Conservation (phyloP, 805 yeast species). For the Pichia nanzhaoensis region DNA sequence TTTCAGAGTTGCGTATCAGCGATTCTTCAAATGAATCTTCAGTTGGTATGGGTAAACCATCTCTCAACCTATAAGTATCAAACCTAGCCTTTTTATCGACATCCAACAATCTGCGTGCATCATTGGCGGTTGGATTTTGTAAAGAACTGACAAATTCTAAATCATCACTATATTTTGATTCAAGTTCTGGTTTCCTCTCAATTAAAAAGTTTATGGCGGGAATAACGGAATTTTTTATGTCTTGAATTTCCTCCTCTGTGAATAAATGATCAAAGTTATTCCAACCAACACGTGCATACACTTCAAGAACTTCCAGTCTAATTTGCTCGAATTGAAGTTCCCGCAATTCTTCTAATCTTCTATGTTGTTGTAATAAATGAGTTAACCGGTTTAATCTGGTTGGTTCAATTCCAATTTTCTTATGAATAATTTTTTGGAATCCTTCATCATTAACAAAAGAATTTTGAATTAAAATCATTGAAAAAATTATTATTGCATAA, state of each 20-base stretch:
- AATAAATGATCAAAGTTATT: background rate
- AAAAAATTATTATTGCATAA: slow-evolving; percentile 22
- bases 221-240: background rate
- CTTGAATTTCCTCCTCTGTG: background rate
- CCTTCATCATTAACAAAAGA: slow-evolving; percentile 70
- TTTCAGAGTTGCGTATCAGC: no score
- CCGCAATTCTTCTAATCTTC: slow-evolving; percentile 20
- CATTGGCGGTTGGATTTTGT: no score
- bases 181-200: background rate
- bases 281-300: background rate
- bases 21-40: no score
- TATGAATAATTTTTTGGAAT: slow-evolving; percentile 48
- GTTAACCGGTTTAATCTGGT: slow-evolving; percentile 22
- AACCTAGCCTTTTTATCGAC: no score
- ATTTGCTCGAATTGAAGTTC: background rate
- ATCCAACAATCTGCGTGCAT: no score
- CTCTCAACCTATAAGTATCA: no score
- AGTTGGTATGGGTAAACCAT: no score
- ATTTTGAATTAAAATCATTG: slow-evolving; percentile 39
- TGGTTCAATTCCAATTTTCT: slow-evolving; percentile 53
- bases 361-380: slow-evolving; percentile 1
- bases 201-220: background rate
- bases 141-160: no score
- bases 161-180: no score
- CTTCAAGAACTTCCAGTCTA: background rate